Evolutionary conservation across 495 filamentous ascomycete species (phyloP), one percentile per base, ranked within the genome.

Genomic region (Neurospora sp.): DNA sequence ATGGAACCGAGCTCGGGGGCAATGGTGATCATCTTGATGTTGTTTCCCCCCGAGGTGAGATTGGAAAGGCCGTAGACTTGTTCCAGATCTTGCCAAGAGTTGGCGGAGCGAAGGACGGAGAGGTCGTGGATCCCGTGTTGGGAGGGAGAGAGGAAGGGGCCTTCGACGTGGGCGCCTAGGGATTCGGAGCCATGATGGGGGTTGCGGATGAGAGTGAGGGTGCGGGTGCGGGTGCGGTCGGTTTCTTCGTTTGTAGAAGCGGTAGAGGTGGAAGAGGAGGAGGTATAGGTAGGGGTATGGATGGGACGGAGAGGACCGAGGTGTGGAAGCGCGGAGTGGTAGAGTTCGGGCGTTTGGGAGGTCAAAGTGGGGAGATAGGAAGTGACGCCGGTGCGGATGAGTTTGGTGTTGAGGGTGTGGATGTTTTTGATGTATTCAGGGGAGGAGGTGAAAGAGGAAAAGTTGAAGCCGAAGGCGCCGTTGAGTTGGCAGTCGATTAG

Each of bases 401-500:
- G 82, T 39, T 86, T 85, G 65, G 83, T 87, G 78, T 94, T 94
- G 46, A 94, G 85, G 48, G 86, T 82, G 72, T 85, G 84, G 42
- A 96, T 79, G 20, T 87, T 88, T 76, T 91, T 89, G 68, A 86
- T 85, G 78, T 95, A 96, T 68, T 85, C 83, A 46, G 87, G 84
- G 59, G 90, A 86, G n/a, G 90, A 86, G 7, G 91, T 88, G 2
- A 92, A 83, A 2, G 86, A 83, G 1, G 92, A 94, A 80, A 95
- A 95, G 82, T 96, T 92, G 83, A 95, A 93, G 65, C 93, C 93
- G 73, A 91, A 91, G 7, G 90, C 92, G 53, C 93, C 93, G 76
- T 97, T 97, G 65, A 95, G 86, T 78, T 97, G 93, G 68, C 92
- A 89, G 76, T 97, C 93, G 76, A 96, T 93, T 75, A 96, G 86